Conservation (phyloP, 164 flowering plant genomes). For the Echeveria elegans region DNA sequence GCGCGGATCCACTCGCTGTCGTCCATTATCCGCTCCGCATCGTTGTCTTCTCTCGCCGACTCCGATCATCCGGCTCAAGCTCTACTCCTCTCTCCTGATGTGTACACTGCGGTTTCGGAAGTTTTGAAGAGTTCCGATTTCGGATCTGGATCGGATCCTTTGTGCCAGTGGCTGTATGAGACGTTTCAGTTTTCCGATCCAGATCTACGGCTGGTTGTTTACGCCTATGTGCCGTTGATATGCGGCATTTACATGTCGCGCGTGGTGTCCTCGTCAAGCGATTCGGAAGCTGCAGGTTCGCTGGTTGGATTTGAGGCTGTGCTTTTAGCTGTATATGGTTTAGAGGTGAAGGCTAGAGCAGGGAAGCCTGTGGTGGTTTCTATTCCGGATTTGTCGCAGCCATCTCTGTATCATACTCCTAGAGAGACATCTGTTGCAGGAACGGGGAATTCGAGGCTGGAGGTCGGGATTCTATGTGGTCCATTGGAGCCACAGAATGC, state of each 20-base stretch:
- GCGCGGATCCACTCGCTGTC: not conserved
- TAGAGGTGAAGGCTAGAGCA: conserved; percentile 56
- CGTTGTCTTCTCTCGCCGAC: not conserved
- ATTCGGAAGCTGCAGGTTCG: conserved; percentile 24
- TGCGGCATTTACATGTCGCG: conserved; percentile 67
- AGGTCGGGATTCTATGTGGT: conserved; percentile 45
- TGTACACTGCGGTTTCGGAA: conserved; percentile 10
- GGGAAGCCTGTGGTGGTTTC: conserved; percentile 62
- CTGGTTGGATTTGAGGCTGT: conserved; percentile 90
- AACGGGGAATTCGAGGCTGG: conserved; percentile 8
- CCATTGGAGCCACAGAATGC: conserved; percentile 82
- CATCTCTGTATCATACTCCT: conserved; percentile 80
- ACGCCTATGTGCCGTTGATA: conserved; percentile 68
- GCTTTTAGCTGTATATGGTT: conserved; percentile 51
- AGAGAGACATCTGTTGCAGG: conserved; percentile 15
- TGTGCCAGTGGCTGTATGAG: conserved; percentile 97
- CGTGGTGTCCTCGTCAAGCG: conserved; percentile 26
- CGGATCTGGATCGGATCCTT: conserved; percentile 77
- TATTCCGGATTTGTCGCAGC: conserved; percentile 72
- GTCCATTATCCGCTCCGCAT: not conserved
- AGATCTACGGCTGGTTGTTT: conserved; percentile 80
- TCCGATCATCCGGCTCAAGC: conserved; percentile 6
- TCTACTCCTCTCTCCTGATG: not conserved
- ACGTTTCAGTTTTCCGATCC: conserved; percentile 71
- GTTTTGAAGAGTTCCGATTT: conserved; percentile 24